A percentile compares a stretch with the other conserved stretches of the same genome.
Evolutionary conservation across 805 yeast species (phyloP).

Genomic region (Kluyveromyces starmeri): DNA sequence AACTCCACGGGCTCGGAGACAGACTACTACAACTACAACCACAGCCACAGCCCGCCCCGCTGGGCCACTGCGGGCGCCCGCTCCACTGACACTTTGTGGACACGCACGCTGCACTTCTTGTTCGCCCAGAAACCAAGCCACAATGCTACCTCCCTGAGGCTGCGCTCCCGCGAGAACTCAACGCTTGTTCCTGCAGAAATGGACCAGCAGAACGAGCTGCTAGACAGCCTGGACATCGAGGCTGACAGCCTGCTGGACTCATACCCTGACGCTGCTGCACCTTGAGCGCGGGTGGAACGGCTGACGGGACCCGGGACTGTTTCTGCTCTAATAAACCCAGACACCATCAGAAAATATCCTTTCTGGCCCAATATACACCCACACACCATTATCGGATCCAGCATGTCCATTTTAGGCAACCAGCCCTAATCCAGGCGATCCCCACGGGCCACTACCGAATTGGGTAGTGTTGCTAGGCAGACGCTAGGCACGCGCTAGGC

Average conservation of each 20-base stretch:
- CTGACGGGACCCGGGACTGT: not conserved
- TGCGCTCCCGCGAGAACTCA: constrained; percentile 1
- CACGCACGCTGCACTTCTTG: constrained; percentile 3
- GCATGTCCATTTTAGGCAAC: too few species aligned
- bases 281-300: not conserved
- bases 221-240: constrained; percentile 31
- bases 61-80: constrained; percentile 24
- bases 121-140: not conserved
- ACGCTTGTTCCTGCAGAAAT: constrained; percentile 21
- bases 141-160: constrained; percentile 8
- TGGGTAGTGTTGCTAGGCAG: too few species aligned
- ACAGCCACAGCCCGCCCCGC: constrained; percentile 33
- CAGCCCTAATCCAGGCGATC: too few species aligned
- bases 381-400: too few species aligned
- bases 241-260: constrained; percentile 14
- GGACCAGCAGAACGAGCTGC: constrained; percentile 33
- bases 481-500: too few species aligned
- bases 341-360: too few species aligned
- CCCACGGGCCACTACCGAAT: too few species aligned
- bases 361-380: too few species aligned
- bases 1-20: not conserved
- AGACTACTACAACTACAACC: constrained; percentile 33
- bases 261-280: too few species aligned
- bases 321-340: not conserved
- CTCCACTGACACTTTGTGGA: constrained; percentile 15